phyloP scores from a whole-genome alignment of 169 alveolate genomes.

The Cryptosporidium bovis region DNA sequence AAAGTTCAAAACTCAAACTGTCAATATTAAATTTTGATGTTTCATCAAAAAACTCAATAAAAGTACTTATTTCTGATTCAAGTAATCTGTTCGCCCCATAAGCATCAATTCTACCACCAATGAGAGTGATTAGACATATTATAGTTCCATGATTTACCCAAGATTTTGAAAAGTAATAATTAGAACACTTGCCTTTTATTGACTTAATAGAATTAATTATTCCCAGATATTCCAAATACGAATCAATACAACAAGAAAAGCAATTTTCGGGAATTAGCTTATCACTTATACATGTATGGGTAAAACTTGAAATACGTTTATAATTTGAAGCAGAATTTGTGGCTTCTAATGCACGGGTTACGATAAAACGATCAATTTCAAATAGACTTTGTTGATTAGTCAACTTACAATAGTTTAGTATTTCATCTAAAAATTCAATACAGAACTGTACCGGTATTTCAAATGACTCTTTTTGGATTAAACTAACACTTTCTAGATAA shows the following conservation, averaged over 20 bases:
- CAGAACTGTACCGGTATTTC: slow-evolving; percentile 27
- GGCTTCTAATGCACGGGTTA: not conserved
- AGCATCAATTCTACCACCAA: slow-evolving; percentile 16
- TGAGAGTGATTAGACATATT: slow-evolving; percentile 5
- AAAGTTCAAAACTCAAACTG: not conserved
- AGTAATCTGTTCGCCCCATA: not conserved
- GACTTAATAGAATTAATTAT: slow-evolving; percentile 19
- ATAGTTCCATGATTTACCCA: slow-evolving; percentile 55
- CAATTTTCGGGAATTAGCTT: slow-evolving; percentile 4
- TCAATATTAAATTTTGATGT: not conserved
- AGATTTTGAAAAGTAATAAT: slow-evolving; percentile 14
- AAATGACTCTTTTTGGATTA: not conserved
- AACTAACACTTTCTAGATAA: not conserved
- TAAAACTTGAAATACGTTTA: not conserved
- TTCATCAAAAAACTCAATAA: slow-evolving; percentile 3
- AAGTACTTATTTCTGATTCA: slow-evolving; percentile 29
- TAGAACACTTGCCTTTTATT: not conserved
- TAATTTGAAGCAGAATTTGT: not conserved
- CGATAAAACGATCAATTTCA: slow-evolving; percentile 40
- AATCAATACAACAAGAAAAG: slow-evolving; percentile 41
- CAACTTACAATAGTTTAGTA: slow-evolving; percentile 26
- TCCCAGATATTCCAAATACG: slow-evolving; percentile 64
- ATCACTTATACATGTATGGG: slow-evolving; percentile 55
- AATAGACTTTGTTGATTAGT: slow-evolving; percentile 7
- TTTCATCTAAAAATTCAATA: slow-evolving; percentile 58